Evolutionary conservation across 2,329 filamentous ascomycete species (phyloP).

Genomic region (Ramularia endophylla): DNA sequence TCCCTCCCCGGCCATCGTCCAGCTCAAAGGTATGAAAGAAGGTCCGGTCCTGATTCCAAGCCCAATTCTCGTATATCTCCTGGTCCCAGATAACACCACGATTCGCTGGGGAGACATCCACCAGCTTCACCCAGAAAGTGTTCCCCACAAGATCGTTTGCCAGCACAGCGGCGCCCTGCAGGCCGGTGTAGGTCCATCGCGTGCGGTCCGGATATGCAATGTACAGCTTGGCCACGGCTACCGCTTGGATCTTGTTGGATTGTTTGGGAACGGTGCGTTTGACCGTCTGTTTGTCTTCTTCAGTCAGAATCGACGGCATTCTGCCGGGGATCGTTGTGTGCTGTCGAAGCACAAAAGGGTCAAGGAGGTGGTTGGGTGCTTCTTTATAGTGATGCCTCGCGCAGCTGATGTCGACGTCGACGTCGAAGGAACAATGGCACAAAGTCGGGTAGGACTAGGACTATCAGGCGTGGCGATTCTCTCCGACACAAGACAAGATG

Average conservation of each 20-base stretch:
- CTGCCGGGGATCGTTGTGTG: slow-evolving; percentile 3
- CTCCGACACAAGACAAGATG: too few relatives aligned
- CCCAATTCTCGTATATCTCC: slow-evolving; percentile 92
- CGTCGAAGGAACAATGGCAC: too few relatives aligned
- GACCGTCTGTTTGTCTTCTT: slow-evolving; percentile 94
- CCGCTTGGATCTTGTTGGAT: slow-evolving; percentile 94
- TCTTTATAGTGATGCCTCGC: background rate
- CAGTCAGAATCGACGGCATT: slow-evolving; percentile 59
- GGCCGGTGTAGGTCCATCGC: slow-evolving; percentile 88
- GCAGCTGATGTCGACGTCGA: background rate
- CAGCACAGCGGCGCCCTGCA: slow-evolving; percentile 87
- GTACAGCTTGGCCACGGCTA: slow-evolving; percentile 88
- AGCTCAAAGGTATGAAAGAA: slow-evolving; percentile 98
- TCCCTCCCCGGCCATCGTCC: slow-evolving; percentile 50
- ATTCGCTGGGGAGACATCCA: slow-evolving; percentile 82
- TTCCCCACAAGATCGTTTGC: slow-evolving; percentile 92
- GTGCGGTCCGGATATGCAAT: slow-evolving; percentile 80
- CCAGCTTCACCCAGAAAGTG: slow-evolving; percentile 96
- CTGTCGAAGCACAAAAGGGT: background rate
- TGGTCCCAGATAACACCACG: slow-evolving; percentile 94
- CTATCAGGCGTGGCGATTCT: too few relatives aligned
- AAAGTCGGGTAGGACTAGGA: too few relatives aligned
- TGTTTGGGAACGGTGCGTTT: slow-evolving; percentile 91
- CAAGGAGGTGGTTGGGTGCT: background rate
- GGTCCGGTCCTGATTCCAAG: slow-evolving; percentile 92